These are phyloP conservation scores for Boletus tomentosulus DNA, from an alignment of 768 basidiomycete species.

Conservation along the genomic window DNA sequence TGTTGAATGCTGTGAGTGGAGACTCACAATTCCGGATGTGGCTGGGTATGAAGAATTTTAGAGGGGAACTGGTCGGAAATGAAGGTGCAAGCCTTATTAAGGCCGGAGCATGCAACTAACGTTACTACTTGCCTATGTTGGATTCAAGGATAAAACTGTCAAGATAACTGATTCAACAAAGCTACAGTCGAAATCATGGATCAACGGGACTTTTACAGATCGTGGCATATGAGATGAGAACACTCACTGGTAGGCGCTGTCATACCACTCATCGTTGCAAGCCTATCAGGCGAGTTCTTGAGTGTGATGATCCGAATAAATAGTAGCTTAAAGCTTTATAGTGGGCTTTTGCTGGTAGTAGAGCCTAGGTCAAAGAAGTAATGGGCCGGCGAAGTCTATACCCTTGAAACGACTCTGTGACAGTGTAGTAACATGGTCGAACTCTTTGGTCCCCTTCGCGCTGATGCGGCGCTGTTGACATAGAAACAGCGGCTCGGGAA, in stretches of 20 bases:
- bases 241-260: not conserved
- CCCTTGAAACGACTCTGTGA: not conserved
- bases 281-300: too few relatives aligned
- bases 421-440: not conserved
- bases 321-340: not conserved
- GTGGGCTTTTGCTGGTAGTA: not conserved
- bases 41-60: not conserved
- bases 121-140: not conserved
- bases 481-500: not conserved
- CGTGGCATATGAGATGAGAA: not conserved
- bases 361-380: not conserved
- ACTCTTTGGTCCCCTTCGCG: not conserved
- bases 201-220: conserved; percentile 2
- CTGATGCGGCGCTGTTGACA: not conserved
- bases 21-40: not conserved
- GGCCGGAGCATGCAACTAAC: not conserved
- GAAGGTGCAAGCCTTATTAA: not conserved
- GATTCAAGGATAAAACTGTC: conserved; percentile 6
- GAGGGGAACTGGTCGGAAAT: conserved; percentile 3
- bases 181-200: not conserved
- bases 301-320: not conserved
- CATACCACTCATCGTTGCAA: not conserved
- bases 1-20: not conserved
- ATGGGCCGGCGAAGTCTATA: not conserved
- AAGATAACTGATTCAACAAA: not conserved